Evolutionary conservation across 768 basidiomycete genomes (phyloP).

Genomic region (Galerina marginata): DNA sequence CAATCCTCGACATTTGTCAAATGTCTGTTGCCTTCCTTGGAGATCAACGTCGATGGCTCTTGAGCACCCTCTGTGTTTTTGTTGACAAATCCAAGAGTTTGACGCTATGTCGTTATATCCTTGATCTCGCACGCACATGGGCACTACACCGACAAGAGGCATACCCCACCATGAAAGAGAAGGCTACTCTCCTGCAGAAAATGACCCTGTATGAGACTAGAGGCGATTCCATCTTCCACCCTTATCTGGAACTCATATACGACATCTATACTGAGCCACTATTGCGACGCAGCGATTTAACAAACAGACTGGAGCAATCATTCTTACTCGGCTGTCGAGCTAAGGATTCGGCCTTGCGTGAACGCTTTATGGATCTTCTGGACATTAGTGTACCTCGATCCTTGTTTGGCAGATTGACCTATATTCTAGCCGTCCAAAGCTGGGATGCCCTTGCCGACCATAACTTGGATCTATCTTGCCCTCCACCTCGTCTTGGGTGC

Average conservation of each 20-base stretch:
- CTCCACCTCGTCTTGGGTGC: conserved; percentile 85
- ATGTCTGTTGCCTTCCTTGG: conserved; percentile 79
- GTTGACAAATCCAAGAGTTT: conserved; percentile 89
- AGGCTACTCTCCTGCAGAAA: conserved; percentile 84
- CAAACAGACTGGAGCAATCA: conserved; percentile 88
- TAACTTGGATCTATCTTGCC: conserved; percentile 95
- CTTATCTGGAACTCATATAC: conserved; percentile 88
- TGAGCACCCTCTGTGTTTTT: conserved; percentile 78
- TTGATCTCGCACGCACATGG: conserved; percentile 90
- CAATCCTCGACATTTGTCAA: conserved; percentile 89
- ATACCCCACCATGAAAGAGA: conserved; percentile 95
- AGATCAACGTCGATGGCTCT: conserved; percentile 83
- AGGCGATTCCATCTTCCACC: conserved; percentile 77
- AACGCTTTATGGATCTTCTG: conserved; percentile 87
- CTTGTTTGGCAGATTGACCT: conserved; percentile 81
- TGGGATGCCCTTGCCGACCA: conserved; percentile 94
- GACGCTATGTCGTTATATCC: conserved; percentile 79
- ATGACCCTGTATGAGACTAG: conserved; percentile 86
- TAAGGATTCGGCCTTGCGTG: conserved; percentile 77
- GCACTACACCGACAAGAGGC: conserved; percentile 84
- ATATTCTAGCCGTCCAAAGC: conserved; percentile 90
- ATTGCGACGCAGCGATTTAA: conserved; percentile 90
- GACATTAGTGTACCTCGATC: conserved; percentile 88
- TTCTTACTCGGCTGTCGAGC: conserved; percentile 93
- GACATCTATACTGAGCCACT: conserved; percentile 91